Conservation (phyloP, 2,329 filamentous ascomycete species). For the Pseudogymnoascus sp. region DNA sequence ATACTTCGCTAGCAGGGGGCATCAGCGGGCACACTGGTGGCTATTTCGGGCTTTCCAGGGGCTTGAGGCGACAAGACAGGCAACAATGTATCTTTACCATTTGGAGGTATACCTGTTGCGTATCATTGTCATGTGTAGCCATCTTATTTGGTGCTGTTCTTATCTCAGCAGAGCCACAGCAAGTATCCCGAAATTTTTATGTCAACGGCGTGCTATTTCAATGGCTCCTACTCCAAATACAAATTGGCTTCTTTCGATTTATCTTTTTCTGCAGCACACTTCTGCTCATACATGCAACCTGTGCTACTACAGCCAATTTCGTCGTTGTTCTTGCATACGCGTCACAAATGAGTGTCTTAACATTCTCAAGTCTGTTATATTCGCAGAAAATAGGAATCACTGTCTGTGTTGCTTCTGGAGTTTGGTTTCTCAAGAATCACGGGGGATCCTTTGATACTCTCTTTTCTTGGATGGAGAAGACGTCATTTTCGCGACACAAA, state of each 20-base stretch:
- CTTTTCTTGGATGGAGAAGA: background rate
- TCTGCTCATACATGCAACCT: background rate
- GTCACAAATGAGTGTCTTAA: background rate
- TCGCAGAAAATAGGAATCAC: background rate
- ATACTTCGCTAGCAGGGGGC: background rate
- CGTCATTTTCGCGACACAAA: background rate
- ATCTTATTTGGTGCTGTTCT: background rate
- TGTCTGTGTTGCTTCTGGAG: background rate
- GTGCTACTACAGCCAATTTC: background rate
- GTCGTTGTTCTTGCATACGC: background rate
- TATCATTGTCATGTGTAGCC: background rate
- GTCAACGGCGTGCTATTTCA: background rate
- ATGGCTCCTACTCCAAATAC: background rate
- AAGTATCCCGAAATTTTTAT: background rate
- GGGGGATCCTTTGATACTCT: background rate
- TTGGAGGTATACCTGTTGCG: slow-evolving; percentile 1
- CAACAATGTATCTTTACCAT: background rate
- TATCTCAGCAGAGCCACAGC: background rate
- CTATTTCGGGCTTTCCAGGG: background rate
- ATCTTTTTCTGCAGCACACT: background rate
- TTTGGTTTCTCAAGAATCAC: background rate
- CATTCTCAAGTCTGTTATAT: background rate
- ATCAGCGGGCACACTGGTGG: background rate
- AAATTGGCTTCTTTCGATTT: slow-evolving; percentile 1
- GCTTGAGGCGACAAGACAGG: background rate